Evolutionary conservation across 2,329 filamentous ascomycete species (phyloP), one percentile per base, ranked within the genome.

Genomic region (Pseudogymnoascus sp.): DNA sequence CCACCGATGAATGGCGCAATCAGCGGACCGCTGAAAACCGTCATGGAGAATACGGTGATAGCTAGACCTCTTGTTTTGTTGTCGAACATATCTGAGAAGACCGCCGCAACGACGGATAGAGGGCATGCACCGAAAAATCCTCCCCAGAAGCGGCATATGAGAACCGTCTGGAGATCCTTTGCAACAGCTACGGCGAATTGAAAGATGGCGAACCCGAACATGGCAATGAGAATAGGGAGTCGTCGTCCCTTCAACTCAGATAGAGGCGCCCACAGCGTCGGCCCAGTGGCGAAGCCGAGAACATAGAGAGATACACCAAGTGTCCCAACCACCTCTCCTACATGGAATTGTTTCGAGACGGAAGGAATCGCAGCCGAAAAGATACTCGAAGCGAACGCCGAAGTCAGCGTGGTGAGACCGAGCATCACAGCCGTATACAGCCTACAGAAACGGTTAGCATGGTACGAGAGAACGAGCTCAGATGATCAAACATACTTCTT

Each of bases 311-410:
- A 86, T 0, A 89, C 80, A 17, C 87, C 86, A 9, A 91, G 75
- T 3, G 87, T 71, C 55, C 84, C 83, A 44, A 90, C 84, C 68
- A 88, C 83, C 4, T 73, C 71, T 13, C 81, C 82, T 33, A 91
- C 87, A 64, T 78, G 67, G 68, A 85, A 92, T 67, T 85, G 73
- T 2, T 64, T 62, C 3, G 84, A 81, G 9, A 92, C 79, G 15
- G 77, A 71, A 6, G 68, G 66, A 1, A 85, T 90, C 5, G 87
- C 87, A 25, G 85, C 77, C 1, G 87, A 90, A 76, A 90, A 92
- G 70, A 92, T 85, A 74, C 84, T 87, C n/a, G 85, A 88, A 0
- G 87, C 84, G 70, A 92, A 92, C 4, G 89, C 83, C 0, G 88
- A 78, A 1, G 84, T 83, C 68, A 92, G 78, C 15, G 89, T 91